Evolutionary conservation across 768 basidiomycete genomes (phyloP).

Genomic region (Tremella fuciformis): DNA sequence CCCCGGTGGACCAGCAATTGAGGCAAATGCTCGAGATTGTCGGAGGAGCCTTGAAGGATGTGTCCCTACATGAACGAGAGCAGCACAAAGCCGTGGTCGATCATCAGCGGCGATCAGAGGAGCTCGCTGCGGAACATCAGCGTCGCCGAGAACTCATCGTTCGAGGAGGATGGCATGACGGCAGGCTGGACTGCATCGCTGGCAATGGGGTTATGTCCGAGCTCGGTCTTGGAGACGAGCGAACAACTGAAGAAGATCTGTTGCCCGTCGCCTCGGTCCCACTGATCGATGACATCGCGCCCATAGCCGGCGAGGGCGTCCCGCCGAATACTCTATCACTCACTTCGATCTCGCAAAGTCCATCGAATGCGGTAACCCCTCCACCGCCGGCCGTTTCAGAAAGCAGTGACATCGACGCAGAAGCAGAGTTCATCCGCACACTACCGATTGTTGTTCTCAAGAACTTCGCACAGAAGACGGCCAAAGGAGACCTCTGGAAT

Average conservation of each 20-base stretch:
- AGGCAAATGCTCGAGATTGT: constrained; percentile 80
- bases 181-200: constrained; percentile 74
- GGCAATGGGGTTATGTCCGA: constrained; percentile 85
- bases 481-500: constrained; percentile 68
- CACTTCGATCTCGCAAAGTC: constrained; percentile 7
- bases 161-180: constrained; percentile 78
- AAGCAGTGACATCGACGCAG: constrained; percentile 36
- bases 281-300: constrained; percentile 33
- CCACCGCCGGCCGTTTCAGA: constrained; percentile 2
- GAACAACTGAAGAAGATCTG: constrained; percentile 54
- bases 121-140: constrained; percentile 53
- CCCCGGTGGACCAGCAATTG: constrained; percentile 74
- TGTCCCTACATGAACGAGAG: constrained; percentile 56
- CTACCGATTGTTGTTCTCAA: constrained; percentile 84
- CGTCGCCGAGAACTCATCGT: constrained; percentile 56
- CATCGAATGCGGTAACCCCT: constrained; percentile 7
- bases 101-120: constrained; percentile 54
- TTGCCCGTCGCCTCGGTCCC: constrained; percentile 24
- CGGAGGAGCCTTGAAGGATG: constrained; percentile 65
- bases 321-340: constrained; percentile 35
- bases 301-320: constrained; percentile 34
- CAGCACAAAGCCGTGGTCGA: constrained; percentile 40
- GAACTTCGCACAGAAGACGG: constrained; percentile 65
- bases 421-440: constrained; percentile 57
- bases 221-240: constrained; percentile 77